Evolutionary conservation across 2,329 filamentous ascomycete species (phyloP).

Genomic region (Colletotrichum spaethianum): DNA sequence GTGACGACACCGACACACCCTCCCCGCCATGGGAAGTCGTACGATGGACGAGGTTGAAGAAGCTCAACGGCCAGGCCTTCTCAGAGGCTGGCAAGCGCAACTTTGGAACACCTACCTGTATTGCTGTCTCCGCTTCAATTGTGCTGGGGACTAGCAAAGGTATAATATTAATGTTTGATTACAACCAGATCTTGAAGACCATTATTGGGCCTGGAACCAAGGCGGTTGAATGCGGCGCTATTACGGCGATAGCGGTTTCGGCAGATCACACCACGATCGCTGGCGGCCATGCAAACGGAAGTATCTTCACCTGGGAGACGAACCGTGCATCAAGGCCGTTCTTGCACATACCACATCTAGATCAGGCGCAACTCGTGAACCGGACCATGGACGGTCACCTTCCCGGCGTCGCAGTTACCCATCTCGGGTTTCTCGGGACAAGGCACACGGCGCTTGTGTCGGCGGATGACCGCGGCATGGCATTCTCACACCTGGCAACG

Average conservation of each 20-base stretch:
- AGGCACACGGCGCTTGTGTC: constrained; percentile 95
- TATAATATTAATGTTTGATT: constrained; percentile 95
- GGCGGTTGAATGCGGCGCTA: constrained; percentile 90
- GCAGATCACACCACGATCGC: constrained; percentile 95
- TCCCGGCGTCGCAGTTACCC: constrained; percentile 82
- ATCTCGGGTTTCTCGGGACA: constrained; percentile 95
- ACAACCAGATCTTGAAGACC: constrained; percentile 93
- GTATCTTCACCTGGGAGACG: constrained; percentile 98
- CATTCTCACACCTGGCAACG: constrained; percentile 96
- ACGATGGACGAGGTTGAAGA: constrained; percentile 93
- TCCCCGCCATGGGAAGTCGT: constrained; percentile 97
- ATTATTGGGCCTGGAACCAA: constrained; percentile 96
- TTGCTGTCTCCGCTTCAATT: constrained; percentile 89
- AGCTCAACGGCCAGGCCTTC: constrained; percentile 90
- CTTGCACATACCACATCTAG: constrained; percentile 85
- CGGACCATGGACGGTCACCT: constrained; percentile 87
- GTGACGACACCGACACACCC: constrained; percentile 77
- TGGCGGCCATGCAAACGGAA: constrained; percentile 88
- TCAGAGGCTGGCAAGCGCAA: constrained; percentile 93
- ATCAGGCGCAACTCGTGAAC: constrained; percentile 74
- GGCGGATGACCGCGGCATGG: constrained; percentile 95
- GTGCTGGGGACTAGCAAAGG: constrained; percentile 95
- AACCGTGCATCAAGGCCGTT: constrained; percentile 87
- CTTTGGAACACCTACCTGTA: constrained; percentile 91
- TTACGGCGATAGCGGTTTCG: constrained; percentile 91